A percentile compares a stretch with the other conserved stretches of the same genome.
phyloP scores from a whole-genome alignment of 2,329 filamentous ascomycete species.

The Neoscytalidium dimidiatum region DNA sequence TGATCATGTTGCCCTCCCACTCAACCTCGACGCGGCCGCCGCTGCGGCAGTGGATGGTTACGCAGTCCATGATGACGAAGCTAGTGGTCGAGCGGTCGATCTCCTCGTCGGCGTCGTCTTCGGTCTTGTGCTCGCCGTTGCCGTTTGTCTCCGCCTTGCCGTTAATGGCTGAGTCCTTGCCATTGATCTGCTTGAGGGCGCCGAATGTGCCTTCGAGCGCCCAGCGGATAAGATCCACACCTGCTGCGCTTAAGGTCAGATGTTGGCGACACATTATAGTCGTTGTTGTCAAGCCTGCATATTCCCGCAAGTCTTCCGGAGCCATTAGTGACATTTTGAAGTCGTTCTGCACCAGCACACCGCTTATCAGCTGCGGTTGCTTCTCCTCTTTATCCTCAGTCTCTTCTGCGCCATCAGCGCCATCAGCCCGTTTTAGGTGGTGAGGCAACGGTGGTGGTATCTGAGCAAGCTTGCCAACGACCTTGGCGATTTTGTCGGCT shows the following conservation, averaged over 20 bases:
- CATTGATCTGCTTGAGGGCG: constrained; percentile 57
- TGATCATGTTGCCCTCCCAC: constrained; percentile 98
- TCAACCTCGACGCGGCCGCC: constrained; percentile 85
- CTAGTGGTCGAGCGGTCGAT: constrained; percentile 55
- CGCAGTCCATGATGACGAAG: constrained; percentile 83
- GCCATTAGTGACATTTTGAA: constrained; percentile 98
- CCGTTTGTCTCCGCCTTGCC: constrained; percentile 37
- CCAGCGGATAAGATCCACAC: constrained; percentile 90
- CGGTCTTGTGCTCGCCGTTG: constrained; percentile 37
- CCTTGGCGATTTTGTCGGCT: constrained; percentile 91
- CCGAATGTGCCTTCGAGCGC: constrained; percentile 93
- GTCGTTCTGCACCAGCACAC: constrained; percentile 94
- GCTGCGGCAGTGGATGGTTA: constrained; percentile 74
- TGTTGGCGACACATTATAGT: constrained; percentile 92
- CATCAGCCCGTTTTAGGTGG: constrained; percentile 43
- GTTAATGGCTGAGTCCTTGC: constrained; percentile 34
- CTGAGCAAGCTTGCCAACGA: constrained; percentile 89
- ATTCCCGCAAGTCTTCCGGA: constrained; percentile 91
- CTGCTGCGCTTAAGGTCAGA: constrained; percentile 82
- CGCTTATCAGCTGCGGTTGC: constrained; percentile 67
- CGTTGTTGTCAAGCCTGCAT: constrained; percentile 94
- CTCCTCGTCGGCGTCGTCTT: constrained; percentile 66
- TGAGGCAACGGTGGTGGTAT: constrained; percentile 64
- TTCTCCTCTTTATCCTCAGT: constrained; percentile 28
- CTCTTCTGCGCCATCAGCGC: constrained; percentile 25